phyloP scores from a whole-genome alignment of 371 early-diverging fungal species.

The Fennellomyces sp. region DNA sequence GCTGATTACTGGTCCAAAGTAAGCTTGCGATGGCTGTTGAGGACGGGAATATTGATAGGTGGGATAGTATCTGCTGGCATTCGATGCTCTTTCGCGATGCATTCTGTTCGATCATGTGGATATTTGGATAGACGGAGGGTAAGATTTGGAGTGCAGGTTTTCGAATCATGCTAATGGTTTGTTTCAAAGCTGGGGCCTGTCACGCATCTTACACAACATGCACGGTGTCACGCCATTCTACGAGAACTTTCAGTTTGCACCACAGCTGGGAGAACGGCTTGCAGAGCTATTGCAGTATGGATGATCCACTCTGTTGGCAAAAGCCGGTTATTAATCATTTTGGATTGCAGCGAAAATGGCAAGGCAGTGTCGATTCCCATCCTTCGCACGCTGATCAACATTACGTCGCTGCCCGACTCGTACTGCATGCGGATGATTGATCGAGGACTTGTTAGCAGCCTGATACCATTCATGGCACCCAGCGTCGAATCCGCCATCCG shows the following conservation, averaged over 20 bases:
- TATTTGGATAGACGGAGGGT: conserved; percentile 57
- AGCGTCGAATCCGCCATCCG: conserved; percentile 29
- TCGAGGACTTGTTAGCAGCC: conserved; percentile 29
- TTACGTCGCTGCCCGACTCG: conserved; percentile 57
- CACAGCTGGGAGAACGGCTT: conserved; percentile 25
- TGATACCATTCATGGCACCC: conserved; percentile 22
- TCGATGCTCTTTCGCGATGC: conserved; percentile 46
- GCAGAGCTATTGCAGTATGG: conserved; percentile 30
- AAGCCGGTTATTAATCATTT: too few relatives aligned
- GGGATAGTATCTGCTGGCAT: conserved; percentile 60
- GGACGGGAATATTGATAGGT: neutral
- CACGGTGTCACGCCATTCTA: conserved; percentile 47
- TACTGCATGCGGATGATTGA: conserved; percentile 40
- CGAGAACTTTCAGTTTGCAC: conserved; percentile 14
- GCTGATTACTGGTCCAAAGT: conserved; percentile 36
- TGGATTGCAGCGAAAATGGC: neutral
- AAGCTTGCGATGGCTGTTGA: neutral
- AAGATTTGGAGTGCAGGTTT: conserved; percentile 14
- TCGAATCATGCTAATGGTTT: too few relatives aligned
- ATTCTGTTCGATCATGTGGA: conserved; percentile 53
- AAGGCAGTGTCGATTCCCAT: conserved; percentile 23
- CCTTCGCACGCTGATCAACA: conserved; percentile 53
- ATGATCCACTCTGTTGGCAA: too few relatives aligned
- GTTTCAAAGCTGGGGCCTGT: conserved; percentile 55
- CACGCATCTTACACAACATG: conserved; percentile 60